phyloP scores from a whole-genome alignment of 164 flowering plant species.

The Hamamelis virginiana region DNA sequence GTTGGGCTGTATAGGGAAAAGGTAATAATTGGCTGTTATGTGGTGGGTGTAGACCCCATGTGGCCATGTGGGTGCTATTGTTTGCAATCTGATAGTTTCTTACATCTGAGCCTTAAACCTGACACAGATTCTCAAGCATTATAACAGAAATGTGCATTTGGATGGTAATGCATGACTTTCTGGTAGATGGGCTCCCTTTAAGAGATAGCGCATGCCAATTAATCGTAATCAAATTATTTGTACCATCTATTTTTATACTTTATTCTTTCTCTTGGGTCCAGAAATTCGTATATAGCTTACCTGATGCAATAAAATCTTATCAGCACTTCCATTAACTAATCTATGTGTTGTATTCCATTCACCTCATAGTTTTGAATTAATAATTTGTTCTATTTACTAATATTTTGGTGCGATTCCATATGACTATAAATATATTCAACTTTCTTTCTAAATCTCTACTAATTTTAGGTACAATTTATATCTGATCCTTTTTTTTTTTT shows the following conservation, averaged over 20 bases:
- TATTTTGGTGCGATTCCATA: neutral
- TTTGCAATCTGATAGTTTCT: neutral
- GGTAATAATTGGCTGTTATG: neutral
- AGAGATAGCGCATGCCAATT: neutral
- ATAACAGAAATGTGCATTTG: constrained; percentile 1
- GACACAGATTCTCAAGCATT: too few species aligned
- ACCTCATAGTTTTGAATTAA: neutral
- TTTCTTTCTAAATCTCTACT: neutral
- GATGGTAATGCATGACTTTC: neutral
- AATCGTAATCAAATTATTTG: neutral
- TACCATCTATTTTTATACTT: neutral
- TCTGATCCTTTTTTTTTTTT: neutral
- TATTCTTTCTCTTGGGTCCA: neutral
- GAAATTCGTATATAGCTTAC: neutral
- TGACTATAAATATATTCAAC: neutral
- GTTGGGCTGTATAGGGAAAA: too few species aligned
- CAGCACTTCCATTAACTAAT: neutral
- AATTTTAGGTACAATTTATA: neutral
- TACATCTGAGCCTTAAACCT: neutral
- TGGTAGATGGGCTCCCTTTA: neutral
- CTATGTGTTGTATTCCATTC: neutral
- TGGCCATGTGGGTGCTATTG: neutral
- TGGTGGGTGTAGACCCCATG: neutral
- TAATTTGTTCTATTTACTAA: neutral
- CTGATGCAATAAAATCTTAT: neutral